Base-by-base conservation (phyloP, 768 basidiomycete genomes). In the Mycena sanguinolenta region DNA sequence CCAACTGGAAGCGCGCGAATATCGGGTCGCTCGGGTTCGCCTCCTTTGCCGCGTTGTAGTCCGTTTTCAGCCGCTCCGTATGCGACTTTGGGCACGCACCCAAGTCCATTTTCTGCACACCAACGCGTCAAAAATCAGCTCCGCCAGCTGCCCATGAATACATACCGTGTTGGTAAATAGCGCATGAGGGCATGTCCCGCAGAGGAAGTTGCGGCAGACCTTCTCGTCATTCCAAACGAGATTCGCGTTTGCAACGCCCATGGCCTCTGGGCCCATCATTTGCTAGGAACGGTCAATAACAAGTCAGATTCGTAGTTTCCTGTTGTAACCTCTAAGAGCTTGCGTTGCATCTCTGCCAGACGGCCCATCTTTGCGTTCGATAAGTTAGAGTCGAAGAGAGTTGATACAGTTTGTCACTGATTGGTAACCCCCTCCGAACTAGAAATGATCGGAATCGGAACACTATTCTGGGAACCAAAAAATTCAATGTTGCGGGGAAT, bases 241-340 rank as follows among this genome's bases (percentile, higher is more conserved):
- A 83, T 98, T 97, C 73, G 93, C 92, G 75, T 95, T 95, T 53
- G 94, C 91, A 52, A 96, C 92, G 76, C 98, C 98, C 95, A 99
- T 97, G 23, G 98, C 96, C 84, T 99, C 97, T 54, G 97, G 94
- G n/a, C 96, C 97, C 97, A 98, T 98, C 96, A 97, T 98, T 97
- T 98, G 97, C 97, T 98, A 72, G 60, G 69, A 69, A 27, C 50
- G 67, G 69, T 80, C 27, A 78, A 57, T 81, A n/a, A 73, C 87
- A 89, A 83, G 89, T 86, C 60, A 89, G 80, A 63, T 19, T 39
- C 34, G 49, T 16, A 30, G 36, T 34, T 49, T 58, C 53, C 38
- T 34, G 49, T 72, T 80, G 44, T 50, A 75, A 87, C 81, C 84
- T 85, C 86, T 65, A 85, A 76, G 82, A 98, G 94, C 92, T 95